Evolutionary conservation across 2,329 filamentous ascomycete genomes (phyloP).

Genomic region (Colletotrichum sp.): DNA sequence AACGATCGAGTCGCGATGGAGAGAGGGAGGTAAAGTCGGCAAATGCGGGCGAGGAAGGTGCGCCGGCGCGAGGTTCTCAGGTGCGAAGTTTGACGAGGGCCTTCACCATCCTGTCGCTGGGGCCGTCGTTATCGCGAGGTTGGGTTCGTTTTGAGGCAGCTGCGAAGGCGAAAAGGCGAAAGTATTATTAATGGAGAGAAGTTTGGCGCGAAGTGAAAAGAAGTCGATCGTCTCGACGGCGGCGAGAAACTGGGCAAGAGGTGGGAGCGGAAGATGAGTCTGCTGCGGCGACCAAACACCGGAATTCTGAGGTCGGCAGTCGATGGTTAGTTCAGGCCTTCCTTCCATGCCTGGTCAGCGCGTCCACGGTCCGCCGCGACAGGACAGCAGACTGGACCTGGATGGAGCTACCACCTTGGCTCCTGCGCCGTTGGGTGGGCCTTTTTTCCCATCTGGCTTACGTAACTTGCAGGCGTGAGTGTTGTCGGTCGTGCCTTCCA

Average conservation of each 20-base stretch:
- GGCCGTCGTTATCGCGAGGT: neutral
- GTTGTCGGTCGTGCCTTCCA: neutral
- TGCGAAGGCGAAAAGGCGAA: neutral
- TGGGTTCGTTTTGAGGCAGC: neutral
- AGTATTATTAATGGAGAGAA: neutral
- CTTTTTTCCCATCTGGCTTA: neutral
- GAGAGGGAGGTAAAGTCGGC: neutral
- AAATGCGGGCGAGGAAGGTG: constrained; percentile 1
- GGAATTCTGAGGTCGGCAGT: constrained; percentile 13
- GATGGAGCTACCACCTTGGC: constrained; percentile 19
- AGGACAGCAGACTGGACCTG: neutral
- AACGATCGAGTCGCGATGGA: neutral
- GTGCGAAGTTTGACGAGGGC: constrained; percentile 2
- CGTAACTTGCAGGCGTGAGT: neutral
- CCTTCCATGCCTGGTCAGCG: constrained; percentile 7
- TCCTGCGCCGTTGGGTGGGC: constrained; percentile 1
- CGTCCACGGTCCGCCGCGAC: constrained; percentile 19
- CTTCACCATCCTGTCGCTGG: constrained; percentile 18
- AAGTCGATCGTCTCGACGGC: neutral
- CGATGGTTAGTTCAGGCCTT: constrained; percentile 10
- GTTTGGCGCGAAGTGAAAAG: neutral
- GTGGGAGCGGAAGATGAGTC: neutral
- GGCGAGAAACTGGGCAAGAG: neutral
- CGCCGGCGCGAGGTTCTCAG: constrained; percentile 20
- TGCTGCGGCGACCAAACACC: constrained; percentile 9